Conservation (phyloP, 1,139 yeast genomes). For the Pneumocystis oryctolagi region DNA sequence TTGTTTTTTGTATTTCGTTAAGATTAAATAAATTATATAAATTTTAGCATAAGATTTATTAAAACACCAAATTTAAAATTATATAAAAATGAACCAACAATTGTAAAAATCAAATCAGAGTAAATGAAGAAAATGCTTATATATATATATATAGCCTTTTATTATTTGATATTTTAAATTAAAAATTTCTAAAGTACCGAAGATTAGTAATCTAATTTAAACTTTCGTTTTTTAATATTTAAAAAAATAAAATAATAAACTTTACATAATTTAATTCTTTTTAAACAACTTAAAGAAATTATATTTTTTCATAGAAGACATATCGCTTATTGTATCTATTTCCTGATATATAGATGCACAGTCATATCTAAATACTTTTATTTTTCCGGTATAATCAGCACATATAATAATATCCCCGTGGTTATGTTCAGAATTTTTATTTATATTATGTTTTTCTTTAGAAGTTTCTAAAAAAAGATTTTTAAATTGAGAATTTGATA, state of each 20-base stretch:
- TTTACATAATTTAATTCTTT: background rate
- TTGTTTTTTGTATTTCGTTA: too few relatives aligned
- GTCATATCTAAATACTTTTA: slow-evolving; percentile 70
- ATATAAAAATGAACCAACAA: too few relatives aligned
- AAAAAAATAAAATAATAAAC: background rate
- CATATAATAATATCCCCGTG: slow-evolving; percentile 46
- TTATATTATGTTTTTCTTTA: background rate
- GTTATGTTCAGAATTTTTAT: background rate
- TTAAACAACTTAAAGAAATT: background rate
- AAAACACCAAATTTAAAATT: too few relatives aligned
- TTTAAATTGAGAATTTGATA: background rate
- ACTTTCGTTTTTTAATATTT: too few relatives aligned
- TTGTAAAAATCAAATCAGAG: too few relatives aligned
- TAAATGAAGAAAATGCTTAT: too few relatives aligned
- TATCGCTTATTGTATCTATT: background rate
- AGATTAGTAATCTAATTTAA: background rate
- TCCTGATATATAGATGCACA: slow-evolving; percentile 29
- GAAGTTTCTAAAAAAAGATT: background rate
- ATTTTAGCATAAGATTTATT: too few relatives aligned
- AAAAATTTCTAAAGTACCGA: too few relatives aligned
- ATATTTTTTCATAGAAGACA: background rate
- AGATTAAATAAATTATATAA: too few relatives aligned
- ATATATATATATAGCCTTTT: too few relatives aligned
- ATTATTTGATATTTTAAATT: too few relatives aligned
- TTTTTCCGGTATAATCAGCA: slow-evolving; percentile 58